Conservation (phyloP, 1,284 basidiomycete species). For the Xanthoconium separans region DNA sequence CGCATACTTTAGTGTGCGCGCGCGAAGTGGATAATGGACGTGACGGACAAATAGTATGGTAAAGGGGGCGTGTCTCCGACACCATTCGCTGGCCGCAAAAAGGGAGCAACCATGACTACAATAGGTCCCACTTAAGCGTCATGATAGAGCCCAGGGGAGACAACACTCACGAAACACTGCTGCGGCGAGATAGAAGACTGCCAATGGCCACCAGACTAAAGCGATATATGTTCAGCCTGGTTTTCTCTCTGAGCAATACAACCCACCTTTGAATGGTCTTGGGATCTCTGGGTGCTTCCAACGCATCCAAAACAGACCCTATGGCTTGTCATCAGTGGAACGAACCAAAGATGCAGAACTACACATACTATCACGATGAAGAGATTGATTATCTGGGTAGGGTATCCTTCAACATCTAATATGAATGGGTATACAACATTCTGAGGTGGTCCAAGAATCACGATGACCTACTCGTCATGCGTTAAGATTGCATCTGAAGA, state of each 20-base stretch:
- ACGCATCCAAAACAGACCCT: conserved; percentile 61
- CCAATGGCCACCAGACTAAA: conserved; percentile 57
- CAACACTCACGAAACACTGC: conserved; percentile 46
- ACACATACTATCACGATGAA: conserved; percentile 49
- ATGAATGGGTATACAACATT: conserved; percentile 43
- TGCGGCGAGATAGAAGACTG: conserved; percentile 53
- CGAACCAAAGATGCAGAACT: too few species aligned
- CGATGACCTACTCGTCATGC: conserved; percentile 37
- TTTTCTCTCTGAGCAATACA: not conserved
- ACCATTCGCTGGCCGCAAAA: conserved; percentile 51
- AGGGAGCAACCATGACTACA: conserved; percentile 55
- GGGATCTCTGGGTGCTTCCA: conserved; percentile 46
- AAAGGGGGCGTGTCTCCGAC: conserved; percentile 60
- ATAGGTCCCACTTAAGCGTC: not conserved
- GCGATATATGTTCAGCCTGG: not conserved
- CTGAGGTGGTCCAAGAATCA: conserved; percentile 55
- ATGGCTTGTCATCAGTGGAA: not conserved
- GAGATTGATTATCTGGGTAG: conserved; percentile 52
- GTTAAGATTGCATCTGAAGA: not conserved
- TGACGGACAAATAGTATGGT: conserved; percentile 54
- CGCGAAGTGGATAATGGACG: not conserved
- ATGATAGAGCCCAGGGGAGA: not conserved
- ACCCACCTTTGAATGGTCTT: conserved; percentile 56
- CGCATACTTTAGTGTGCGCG: not conserved
- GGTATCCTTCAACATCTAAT: conserved; percentile 58